Conservation (phyloP, 768 basidiomycete genomes). For the Lactarius hatsudake region DNA sequence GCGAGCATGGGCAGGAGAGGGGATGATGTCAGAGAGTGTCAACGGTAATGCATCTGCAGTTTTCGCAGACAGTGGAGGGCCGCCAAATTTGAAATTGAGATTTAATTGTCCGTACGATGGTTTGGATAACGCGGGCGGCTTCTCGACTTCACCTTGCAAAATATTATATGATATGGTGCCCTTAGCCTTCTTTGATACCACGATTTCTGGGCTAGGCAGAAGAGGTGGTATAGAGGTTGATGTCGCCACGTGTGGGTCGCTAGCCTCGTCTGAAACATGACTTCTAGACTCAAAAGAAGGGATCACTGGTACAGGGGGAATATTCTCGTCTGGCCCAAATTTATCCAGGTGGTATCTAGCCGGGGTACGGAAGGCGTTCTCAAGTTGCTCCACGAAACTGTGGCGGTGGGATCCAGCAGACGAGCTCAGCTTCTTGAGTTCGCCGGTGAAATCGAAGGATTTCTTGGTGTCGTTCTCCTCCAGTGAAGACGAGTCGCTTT, state of each 20-base stretch:
- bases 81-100: conserved; percentile 73
- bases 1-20: conserved; percentile 53
- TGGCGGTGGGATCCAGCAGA: conserved; percentile 63
- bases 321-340: conserved; percentile 38
- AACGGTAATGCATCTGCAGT: conserved; percentile 37
- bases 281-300: conserved; percentile 33
- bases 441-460: conserved; percentile 83
- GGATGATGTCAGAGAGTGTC: conserved; percentile 75
- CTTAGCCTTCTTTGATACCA: conserved; percentile 5
- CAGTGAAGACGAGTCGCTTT: conserved; percentile 36
- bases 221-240: conserved; percentile 9
- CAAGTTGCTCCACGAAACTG: conserved; percentile 80
- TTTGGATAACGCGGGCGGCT: conserved; percentile 35
- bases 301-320: conserved; percentile 53
- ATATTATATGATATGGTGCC: conserved; percentile 5
- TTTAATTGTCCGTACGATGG: conserved; percentile 68
- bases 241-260: neutral
- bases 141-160: conserved; percentile 18
- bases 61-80: conserved; percentile 34
- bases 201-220: conserved; percentile 26
- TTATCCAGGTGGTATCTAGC: conserved; percentile 61
- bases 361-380: conserved; percentile 76
- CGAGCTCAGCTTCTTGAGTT: conserved; percentile 65
- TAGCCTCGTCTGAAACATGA: conserved; percentile 25
- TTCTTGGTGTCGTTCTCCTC: conserved; percentile 72